These are phyloP conservation scores for Pichia occidentalis DNA, from an alignment of 805 yeast genomes.

Conservation along the genomic window DNA sequence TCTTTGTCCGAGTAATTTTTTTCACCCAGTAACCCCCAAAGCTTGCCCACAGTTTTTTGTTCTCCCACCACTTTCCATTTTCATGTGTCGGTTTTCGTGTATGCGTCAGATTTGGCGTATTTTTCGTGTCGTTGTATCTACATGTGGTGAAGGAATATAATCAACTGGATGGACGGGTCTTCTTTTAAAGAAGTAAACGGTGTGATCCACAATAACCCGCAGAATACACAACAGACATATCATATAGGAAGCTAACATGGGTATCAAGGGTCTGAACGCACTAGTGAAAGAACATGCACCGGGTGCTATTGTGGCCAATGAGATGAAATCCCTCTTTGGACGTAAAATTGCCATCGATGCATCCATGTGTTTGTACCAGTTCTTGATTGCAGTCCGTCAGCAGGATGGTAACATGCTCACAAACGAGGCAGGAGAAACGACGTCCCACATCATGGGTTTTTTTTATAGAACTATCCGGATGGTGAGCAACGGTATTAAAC, in stretches of 20 bases:
- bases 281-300: constrained; percentile 89
- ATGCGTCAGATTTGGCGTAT: too few species aligned
- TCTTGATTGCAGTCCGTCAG: constrained; percentile 92
- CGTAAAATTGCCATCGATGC: constrained; percentile 97
- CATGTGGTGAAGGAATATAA: too few species aligned
- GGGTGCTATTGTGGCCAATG: constrained; percentile 63
- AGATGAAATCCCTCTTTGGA: constrained; percentile 82
- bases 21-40: too few species aligned
- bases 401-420: constrained; percentile 93
- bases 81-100: too few species aligned
- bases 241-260: constrained; percentile 21
- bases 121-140: too few species aligned
- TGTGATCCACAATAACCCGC: constrained; percentile 16
- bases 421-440: constrained; percentile 84
- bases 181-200: too few species aligned
- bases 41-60: too few species aligned
- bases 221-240: background rate
- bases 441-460: constrained; percentile 92
- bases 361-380: constrained; percentile 95
- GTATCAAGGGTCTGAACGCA: constrained; percentile 68
- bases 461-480: constrained; percentile 88
- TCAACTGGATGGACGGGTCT: too few species aligned
- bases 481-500: constrained; percentile 91
- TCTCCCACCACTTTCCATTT: too few species aligned
- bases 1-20: too few species aligned